Conservation (phyloP, 257 asterid species). For the Eustoma russellianum region DNA sequence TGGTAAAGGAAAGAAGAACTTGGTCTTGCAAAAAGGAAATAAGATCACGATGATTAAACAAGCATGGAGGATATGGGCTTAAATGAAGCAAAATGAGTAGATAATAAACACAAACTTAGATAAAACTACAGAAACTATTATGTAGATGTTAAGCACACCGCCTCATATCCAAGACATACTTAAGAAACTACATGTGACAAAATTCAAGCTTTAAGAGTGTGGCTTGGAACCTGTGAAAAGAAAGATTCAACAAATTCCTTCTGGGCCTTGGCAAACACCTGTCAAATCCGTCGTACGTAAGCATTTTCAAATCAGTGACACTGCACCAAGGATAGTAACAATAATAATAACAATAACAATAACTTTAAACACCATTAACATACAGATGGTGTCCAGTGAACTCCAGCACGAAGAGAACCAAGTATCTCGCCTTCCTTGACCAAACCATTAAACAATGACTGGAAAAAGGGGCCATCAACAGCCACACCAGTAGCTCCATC, state of each 20-base stretch:
- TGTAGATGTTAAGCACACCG: not conserved
- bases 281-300: conserved; percentile 15
- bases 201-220: not conserved
- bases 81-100: too few relatives aligned
- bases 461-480: conserved; percentile 87
- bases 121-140: too few relatives aligned
- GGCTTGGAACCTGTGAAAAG: conserved; percentile 71
- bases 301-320: conserved; percentile 3
- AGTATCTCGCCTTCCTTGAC: conserved; percentile 81
- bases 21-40: too few relatives aligned
- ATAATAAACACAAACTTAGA: too few relatives aligned
- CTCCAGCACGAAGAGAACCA: conserved; percentile 97
- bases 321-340: conserved; percentile 4
- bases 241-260: conserved; percentile 81
- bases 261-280: conserved; percentile 93
- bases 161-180: conserved; percentile 2
- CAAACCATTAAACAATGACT: conserved; percentile 81
- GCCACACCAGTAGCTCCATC: conserved; percentile 80
- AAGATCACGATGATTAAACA: too few relatives aligned
- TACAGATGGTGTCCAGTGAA: conserved; percentile 95
- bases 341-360: too few relatives aligned
- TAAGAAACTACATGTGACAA: not conserved
- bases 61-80: too few relatives aligned
- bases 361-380: conserved; percentile 15
- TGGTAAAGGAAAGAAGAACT: too few relatives aligned